Base-by-base conservation (phyloP, 2,329 filamentous ascomycete genomes). In the Phialophora tarda region DNA sequence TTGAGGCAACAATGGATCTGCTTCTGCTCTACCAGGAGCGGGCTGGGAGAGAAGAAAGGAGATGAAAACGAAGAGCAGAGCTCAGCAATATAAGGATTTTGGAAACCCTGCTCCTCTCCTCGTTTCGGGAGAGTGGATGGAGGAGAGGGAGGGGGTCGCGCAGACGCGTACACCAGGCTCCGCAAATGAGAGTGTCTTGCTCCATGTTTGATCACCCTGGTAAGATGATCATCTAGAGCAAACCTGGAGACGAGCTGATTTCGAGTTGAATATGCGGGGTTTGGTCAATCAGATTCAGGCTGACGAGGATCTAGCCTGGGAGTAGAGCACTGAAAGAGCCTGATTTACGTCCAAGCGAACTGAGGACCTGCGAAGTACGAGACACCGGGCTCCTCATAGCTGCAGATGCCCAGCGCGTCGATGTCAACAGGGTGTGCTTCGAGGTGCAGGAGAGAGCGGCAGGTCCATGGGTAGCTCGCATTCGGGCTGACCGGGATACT, bases 1-100 rank as follows among this genome's bases (percentile, higher is more conserved):
- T 48, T 12, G 41, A 24, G 26, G 26, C 21, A 50, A 50, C 51
- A 17, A 32, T 41, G 17, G 65, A 62, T 61, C 44, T 54, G 41
- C 51, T 44, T 51, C 63, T 69, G 62, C 70, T 69, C 71, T 75
- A 76, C 59, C 73, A 75, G 62, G 71, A 66, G 62, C 65, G 61
- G 60, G 61, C 65, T 68, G 69, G 6, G 10, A 30, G 44, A 62
- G 47, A 23, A 63, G 57, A 60, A 67, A 69, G 21, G 28, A 41
- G 44, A 38, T n/a, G 59, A 28, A 48, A 54, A 38, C 26, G 57
- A 24, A 50, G 59, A 30, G 38, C 55, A 62, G 50, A n/a, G 62
- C 26, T 50, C 51, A 50, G n/a, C 48, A 61, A 57, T 71, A 71
- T 71, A 71, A 60, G 53, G 51, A 48, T 44, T 62, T 53, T 54